Base-by-base conservation (phyloP, 2,329 filamentous ascomycete genomes). In the Ceratocystis huliohia region DNA sequence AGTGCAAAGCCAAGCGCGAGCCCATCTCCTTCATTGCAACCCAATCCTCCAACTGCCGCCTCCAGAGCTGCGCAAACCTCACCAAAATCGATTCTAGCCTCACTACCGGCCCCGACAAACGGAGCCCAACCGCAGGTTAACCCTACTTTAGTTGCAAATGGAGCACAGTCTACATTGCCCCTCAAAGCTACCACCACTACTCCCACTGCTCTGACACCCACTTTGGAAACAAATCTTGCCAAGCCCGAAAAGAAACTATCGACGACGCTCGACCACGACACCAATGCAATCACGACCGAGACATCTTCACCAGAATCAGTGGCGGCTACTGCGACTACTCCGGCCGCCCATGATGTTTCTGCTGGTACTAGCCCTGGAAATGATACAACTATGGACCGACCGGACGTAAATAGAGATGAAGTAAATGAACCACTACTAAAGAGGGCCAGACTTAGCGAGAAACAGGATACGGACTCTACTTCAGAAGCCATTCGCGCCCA, bases 351-450 rank as follows among this genome's bases (percentile, higher is more conserved):
- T 68, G 83, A 87, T 69, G 82, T 80, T 5, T 91, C 88, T 1
- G 84, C 88, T 0, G 86, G 88, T 70, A 91, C 88, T 1, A 91
- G 88, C 70, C 86, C 88, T 1, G 88, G 88, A 65, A 83, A 87
- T 65, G 87, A 91, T 62, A 62, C 20, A 8, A 65, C 10, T 20
- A 8, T 17, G 28, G 63, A 65, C 30, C 63, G 59, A 17, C 25
- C 20, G 17, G 63, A 68, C 13, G 33, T 30, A n/a, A 30, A 63
- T 6, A 41, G 15, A 5, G 25, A 17, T 15, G 66, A 63, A 13
- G 13, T 48, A 7, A 81, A 44, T 13, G 64, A 68, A 62, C 64
- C 66, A 3, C 37, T 65, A 15, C n/a, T 28, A 13, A 66, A 65
- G 45, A 63, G 64, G 37, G 2, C 44, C 1, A 68, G 62, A 33